Base-by-base conservation (phyloP, 495 filamentous ascomycete genomes). In the Pyronema omphalodes region DNA sequence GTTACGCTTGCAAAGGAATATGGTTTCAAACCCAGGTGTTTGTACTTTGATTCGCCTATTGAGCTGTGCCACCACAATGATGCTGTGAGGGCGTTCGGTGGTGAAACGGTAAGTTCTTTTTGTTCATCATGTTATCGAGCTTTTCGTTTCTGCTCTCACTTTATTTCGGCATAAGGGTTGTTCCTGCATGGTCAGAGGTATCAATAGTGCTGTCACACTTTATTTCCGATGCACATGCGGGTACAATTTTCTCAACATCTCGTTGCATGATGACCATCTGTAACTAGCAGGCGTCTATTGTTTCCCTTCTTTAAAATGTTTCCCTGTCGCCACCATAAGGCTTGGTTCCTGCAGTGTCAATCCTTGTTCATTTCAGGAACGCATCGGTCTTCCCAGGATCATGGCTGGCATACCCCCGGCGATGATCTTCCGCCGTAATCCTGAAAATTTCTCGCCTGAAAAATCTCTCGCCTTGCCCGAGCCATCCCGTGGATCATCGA, bases 21-120 rank as follows among this genome's bases (percentile, higher is more conserved):
- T 48, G 68, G 75, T 0, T 72, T 89, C 2, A 84, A 83, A 0
- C 83, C 94, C 54, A 82, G 93, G 29, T 93, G 89, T 61, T 68
- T 95, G 4, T 82, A 84, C 60, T 94, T 98, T 68, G 83, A 82
- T 46, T 78, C 86, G 12, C 68, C 78, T 1, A 61, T 77, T 8
- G 74, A 75, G 37, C 59, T 96, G 4, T 94, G 88, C 68, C 76
- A 83, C 64, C 91, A 98, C 67, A 96, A 98, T 62, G 83, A 91
- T 62, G 78, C 79, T 0, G 86, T 93, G 34, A 76, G 91, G 58
- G 79, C 86, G 0, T 69, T 89, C 50, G 86, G 85, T 57, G 70
- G 72, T 23, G 53, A 60, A 29, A 67, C 75, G 54, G 60, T 74
- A 68, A 59, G 63, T 52, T 50, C 41, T 36, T 45, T 33, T 39